Evolutionary conservation across 768 basidiomycete genomes (phyloP).

Genomic region (Galerina marginata): DNA sequence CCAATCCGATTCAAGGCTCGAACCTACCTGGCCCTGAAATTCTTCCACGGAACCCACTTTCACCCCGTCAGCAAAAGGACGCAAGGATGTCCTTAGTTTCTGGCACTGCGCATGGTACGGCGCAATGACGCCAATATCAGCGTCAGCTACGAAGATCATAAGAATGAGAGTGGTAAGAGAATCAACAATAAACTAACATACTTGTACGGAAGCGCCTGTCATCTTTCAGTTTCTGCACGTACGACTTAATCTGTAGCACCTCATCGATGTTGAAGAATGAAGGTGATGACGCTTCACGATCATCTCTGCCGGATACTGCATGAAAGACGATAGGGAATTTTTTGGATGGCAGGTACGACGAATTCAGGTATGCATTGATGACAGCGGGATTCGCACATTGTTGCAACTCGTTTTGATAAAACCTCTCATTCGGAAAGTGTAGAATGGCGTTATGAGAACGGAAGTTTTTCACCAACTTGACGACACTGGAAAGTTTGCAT

Average conservation of each 20-base stretch:
- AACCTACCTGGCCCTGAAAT: too few species aligned
- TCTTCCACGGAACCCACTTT: too few species aligned
- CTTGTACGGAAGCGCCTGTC: conserved; percentile 46
- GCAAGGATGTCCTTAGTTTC: too few species aligned
- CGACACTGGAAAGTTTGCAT: conserved; percentile 52
- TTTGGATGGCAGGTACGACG: conserved; percentile 44
- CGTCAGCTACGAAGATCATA: too few species aligned
- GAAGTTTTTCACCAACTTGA: conserved; percentile 70
- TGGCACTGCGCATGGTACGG: too few species aligned
- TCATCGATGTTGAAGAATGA: conserved; percentile 77
- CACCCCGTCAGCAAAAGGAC: too few species aligned
- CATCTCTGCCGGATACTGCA: conserved; percentile 62
- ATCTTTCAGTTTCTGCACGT: conserved; percentile 44
- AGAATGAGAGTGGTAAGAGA: too few species aligned
- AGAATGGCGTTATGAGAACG: conserved; percentile 67
- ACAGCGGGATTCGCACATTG: conserved; percentile 47
- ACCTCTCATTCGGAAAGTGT: conserved; percentile 62
- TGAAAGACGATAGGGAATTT: conserved; percentile 71
- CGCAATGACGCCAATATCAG: too few species aligned
- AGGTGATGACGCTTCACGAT: conserved; percentile 69
- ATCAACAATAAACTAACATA: too few species aligned
- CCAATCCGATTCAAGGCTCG: too few species aligned
- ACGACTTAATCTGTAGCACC: conserved; percentile 55
- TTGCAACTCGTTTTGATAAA: conserved; percentile 61
- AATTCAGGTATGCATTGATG: conserved; percentile 45